These are phyloP conservation scores for Komagataella ulmi DNA, from an alignment of 805 yeast species.

Conservation along the genomic window DNA sequence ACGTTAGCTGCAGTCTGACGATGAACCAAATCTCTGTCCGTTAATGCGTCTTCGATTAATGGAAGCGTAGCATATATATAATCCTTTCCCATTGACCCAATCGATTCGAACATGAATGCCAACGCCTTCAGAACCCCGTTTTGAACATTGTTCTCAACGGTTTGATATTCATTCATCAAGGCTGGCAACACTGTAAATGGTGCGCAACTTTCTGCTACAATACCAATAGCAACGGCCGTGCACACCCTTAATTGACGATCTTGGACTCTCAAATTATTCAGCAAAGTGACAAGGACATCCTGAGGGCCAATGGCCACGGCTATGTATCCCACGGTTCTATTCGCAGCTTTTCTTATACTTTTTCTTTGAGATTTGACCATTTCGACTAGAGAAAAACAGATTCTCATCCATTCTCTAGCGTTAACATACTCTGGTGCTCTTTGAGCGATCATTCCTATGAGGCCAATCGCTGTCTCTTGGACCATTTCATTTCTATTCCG, in stretches of 20 bases:
- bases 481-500: conserved; percentile 85
- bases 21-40: conserved; percentile 84
- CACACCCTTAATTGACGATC: conserved; percentile 95
- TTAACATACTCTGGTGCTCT: conserved; percentile 71
- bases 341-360: conserved; percentile 72
- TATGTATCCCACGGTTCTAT: conserved; percentile 80
- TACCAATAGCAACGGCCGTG: conserved; percentile 95
- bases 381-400: conserved; percentile 81
- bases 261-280: conserved; percentile 80
- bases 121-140: conserved; percentile 89
- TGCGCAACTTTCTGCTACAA: conserved; percentile 85
- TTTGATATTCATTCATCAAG: conserved; percentile 86
- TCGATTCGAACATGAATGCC: conserved; percentile 85
- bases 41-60: conserved; percentile 75
- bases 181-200: conserved; percentile 94
- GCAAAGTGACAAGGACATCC: conserved; percentile 73
- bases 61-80: conserved; percentile 75
- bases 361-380: conserved; percentile 74
- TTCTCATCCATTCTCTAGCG: conserved; percentile 96
- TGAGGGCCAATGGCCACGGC: conserved; percentile 93
- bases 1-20: conserved; percentile 93
- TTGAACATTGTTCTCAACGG: conserved; percentile 87
- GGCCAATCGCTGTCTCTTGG: conserved; percentile 65
- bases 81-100: conserved; percentile 67
- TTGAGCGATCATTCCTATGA: conserved; percentile 75